These are phyloP conservation scores for Cyberlindnera meyerae DNA, from an alignment of 805 yeast genomes.

Conservation along the genomic window DNA sequence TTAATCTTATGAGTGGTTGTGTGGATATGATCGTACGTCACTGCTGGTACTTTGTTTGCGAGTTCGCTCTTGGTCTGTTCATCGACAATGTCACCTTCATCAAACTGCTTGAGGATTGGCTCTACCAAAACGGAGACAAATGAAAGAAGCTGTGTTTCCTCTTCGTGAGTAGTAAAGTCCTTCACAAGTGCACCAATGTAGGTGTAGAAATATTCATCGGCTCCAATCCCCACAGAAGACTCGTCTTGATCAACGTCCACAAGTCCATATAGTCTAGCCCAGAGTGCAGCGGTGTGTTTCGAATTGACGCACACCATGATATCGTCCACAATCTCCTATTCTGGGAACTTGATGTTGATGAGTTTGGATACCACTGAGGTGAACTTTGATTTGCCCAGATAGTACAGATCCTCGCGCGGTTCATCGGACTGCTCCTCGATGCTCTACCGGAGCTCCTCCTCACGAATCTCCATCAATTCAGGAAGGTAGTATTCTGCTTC, in stretches of 20 bases:
- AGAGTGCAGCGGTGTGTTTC: neutral
- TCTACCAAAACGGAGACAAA: neutral
- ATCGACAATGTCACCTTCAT: neutral
- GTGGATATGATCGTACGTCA: neutral
- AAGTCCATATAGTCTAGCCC: neutral
- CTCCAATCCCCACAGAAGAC: neutral
- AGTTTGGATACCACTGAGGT: neutral
- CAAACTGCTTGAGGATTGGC: slow-evolving; percentile 2
- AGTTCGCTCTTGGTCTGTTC: neutral
- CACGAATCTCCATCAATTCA: neutral
- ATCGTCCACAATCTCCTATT: neutral
- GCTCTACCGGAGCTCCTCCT: neutral
- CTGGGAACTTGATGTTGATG: neutral
- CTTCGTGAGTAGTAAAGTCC: neutral
- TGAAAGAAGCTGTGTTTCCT: neutral
- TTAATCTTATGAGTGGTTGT: neutral
- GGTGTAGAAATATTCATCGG: neutral
- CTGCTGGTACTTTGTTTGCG: neutral
- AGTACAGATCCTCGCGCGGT: neutral
- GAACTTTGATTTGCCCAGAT: neutral
- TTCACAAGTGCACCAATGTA: slow-evolving; percentile 2
- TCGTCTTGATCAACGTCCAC: neutral
- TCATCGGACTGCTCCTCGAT: neutral
- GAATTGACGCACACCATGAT: neutral
- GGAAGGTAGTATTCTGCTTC: neutral